Evolutionary conservation across 148 eudicot species (phyloP).

Genomic region (Simmondsia chinensis): DNA sequence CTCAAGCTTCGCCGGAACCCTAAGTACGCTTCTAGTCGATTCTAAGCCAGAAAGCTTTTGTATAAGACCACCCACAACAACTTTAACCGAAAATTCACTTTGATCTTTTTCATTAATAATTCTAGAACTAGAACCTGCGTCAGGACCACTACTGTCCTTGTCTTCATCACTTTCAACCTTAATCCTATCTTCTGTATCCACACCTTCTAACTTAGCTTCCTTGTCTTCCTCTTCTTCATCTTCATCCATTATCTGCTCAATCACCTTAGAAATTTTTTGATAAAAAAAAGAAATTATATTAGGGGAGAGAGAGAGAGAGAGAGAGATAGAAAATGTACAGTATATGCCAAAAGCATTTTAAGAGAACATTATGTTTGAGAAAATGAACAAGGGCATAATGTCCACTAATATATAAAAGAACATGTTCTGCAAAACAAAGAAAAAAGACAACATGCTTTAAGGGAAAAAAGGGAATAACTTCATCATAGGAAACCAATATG

Average conservation of each 20-base stretch:
- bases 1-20: constrained; percentile 82
- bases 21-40: constrained; percentile 38
- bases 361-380: no score
- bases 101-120: constrained; percentile 35
- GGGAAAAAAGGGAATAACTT: no score
- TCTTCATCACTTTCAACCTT: constrained; percentile 52
- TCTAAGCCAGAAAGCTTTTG: constrained; percentile 27
- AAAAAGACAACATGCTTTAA: no score
- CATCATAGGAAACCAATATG: no score
- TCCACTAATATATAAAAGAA: no score
- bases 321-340: no score
- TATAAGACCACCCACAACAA: constrained; percentile 52
- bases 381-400: no score
- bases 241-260: constrained; percentile 74
- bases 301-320: no score
- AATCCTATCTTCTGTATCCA: constrained; percentile 44
- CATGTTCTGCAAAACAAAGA: no score
- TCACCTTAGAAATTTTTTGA: constrained; percentile 65
- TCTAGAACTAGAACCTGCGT: constrained; percentile 28
- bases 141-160: constrained; percentile 43
- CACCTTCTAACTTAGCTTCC: constrained; percentile 44
- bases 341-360: no score
- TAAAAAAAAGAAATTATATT: no score
- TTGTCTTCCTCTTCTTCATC: constrained; percentile 67
- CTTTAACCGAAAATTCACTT: constrained; percentile 56